These are phyloP conservation scores for Ulmus americana DNA, from an alignment of 331 rosid species.

Conservation along the genomic window DNA sequence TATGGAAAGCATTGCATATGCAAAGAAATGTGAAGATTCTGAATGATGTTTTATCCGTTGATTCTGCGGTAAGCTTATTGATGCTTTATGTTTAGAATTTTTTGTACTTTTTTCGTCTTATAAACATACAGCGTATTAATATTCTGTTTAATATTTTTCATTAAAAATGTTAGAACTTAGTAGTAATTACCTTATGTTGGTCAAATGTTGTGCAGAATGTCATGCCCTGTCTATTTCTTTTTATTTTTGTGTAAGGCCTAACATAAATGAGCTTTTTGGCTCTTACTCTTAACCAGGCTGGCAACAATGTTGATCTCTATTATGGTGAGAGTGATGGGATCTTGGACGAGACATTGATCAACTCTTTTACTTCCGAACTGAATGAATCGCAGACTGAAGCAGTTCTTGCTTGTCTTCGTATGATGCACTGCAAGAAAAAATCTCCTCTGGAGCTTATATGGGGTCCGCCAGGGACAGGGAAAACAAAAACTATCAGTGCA, in stretches of 20 bases:
- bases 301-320: neutral
- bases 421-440: constrained; percentile 22
- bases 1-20: constrained; percentile 54
- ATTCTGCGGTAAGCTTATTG: constrained; percentile 16
- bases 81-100: neutral
- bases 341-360: constrained; percentile 3
- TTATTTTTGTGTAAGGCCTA: too few relatives aligned
- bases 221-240: too few relatives aligned
- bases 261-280: too few relatives aligned
- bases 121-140: too few relatives aligned
- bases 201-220: too few relatives aligned
- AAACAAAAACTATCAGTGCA: constrained; percentile 50
- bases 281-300: constrained; percentile 12
- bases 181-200: too few relatives aligned
- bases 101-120: too few relatives aligned
- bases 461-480: constrained; percentile 83
- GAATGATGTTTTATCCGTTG: constrained; percentile 4
- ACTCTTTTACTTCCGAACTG: constrained; percentile 22
- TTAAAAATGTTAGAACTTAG: too few relatives aligned
- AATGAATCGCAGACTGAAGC: constrained; percentile 54
- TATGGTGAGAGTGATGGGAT: neutral
- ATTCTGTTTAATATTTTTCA: too few relatives aligned
- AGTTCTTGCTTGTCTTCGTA: constrained; percentile 44
- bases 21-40: constrained; percentile 20
- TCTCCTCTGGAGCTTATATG: constrained; percentile 54